Base-by-base conservation (phyloP, 306 rosid genomes). In the Styphnolobium japonicum region DNA sequence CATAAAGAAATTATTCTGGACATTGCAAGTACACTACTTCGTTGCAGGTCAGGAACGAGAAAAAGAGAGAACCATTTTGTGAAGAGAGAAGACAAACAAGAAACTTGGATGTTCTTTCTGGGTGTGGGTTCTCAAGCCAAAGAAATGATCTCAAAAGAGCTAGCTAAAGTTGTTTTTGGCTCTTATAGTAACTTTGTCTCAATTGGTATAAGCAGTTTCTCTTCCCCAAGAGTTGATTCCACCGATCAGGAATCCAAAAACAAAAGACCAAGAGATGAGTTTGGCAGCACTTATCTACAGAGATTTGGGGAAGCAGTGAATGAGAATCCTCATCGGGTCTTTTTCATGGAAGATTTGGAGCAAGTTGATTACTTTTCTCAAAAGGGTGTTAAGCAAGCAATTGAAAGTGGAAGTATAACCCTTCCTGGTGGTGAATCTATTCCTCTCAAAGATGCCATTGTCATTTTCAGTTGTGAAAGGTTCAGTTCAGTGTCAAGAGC, bases 261-360 rank as follows among this genome's bases (percentile, higher is more conserved):
- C 29, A 88, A 87, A 67, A 84, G 96, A 36, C 25, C 82, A 1
- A 84, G 90, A 80, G 22, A 71, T 71, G 77, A 71, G 77, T 71
- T 71, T 36, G 65, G 92, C 52, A 56, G 87, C 31, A 75, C 73
- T 57, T 86, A 70, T 83, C 39, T 88, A 3, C 86, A 89, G 57
- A 87, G 92, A 56, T 77, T 91, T 81, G 91, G 89, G 0, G 96
- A 89, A 72, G 93, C 88, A 10, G 29, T 89, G 76, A 89, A 91
- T 81, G 91, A 91, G 67, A 91, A 89, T 34, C 93, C 96, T 7
- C 91, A 85, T n/a, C 64, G 96, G 74, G 90, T 91, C 71, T 91
- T 91, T 83, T 82, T 87, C 70, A 76, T 91, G 86, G 91, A 88
- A 80, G 95, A 88, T 45, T 34, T 83, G 61, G 89, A 91, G n/a